A percentile compares a stretch with the other conserved stretches of the same genome.
Evolutionary conservation across 1,284 basidiomycete species (phyloP).

Genomic region (Trametes polyzona): DNA sequence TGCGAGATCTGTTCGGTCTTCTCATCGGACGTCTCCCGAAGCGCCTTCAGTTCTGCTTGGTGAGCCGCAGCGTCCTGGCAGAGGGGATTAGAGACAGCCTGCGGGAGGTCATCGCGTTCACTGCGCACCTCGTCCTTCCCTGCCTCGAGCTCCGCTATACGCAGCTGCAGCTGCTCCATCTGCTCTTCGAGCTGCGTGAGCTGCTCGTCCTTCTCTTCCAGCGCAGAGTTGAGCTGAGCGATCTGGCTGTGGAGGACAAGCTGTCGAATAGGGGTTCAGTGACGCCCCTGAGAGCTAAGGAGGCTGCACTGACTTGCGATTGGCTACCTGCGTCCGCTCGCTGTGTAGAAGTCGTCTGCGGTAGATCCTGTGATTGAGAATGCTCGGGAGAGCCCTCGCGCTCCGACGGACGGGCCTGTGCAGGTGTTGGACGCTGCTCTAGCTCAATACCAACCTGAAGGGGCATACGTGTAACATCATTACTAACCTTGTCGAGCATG

Average conservation of each 20-base stretch:
- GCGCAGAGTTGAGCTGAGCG: slow-evolving; percentile 17
- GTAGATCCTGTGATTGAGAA: slow-evolving; percentile 10
- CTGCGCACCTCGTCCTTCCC: slow-evolving; percentile 11
- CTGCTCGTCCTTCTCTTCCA: slow-evolving; percentile 25
- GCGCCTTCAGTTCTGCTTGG: slow-evolving; percentile 11
- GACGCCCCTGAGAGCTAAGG: background rate
- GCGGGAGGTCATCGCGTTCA: too few species aligned
- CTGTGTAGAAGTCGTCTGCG: slow-evolving; percentile 29
- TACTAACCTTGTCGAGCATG: slow-evolving; percentile 15
- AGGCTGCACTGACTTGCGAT: slow-evolving; percentile 21
- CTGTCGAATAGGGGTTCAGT: background rate
- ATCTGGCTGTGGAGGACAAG: slow-evolving; percentile 13
- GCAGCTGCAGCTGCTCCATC: too few species aligned
- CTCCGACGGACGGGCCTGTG: background rate
- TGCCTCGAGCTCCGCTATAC: slow-evolving; percentile 5
- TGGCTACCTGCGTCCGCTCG: slow-evolving; percentile 31
- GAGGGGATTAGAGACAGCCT: too few species aligned
- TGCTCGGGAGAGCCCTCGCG: slow-evolving; percentile 6
- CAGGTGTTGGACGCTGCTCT: background rate
- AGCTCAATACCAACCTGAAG: too few species aligned
- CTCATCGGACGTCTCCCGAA: slow-evolving; percentile 12
- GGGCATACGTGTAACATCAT: too few species aligned
- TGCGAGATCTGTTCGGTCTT: slow-evolving; percentile 20
- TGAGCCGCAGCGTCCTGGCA: background rate
- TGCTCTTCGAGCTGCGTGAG: slow-evolving; percentile 20